A percentile compares a stretch with the other conserved stretches of the same genome.
Evolutionary conservation across 345 rosid species (phyloP).

Genomic region (Zanthoxylum bungeanum): DNA sequence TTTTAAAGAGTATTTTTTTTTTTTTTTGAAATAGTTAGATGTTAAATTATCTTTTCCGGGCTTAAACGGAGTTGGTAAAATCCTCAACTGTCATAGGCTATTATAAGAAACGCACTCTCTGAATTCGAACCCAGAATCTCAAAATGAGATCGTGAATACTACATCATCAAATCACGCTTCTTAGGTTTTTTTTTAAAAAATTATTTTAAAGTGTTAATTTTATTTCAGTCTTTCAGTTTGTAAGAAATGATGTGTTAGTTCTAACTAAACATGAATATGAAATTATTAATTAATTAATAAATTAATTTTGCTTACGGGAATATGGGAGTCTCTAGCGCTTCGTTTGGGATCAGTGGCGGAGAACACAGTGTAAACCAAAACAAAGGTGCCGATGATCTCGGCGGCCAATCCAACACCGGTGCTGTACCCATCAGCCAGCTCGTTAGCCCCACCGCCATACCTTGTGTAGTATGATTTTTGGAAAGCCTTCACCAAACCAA

Average conservation of each 20-base stretch:
- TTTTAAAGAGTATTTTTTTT: too few species aligned
- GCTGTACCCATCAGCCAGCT: conserved; percentile 49
- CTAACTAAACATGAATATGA: background rate
- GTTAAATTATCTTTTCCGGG: too few species aligned
- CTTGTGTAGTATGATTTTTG: conserved; percentile 45
- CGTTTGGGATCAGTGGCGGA: conserved; percentile 90
- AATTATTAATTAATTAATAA: too few species aligned
- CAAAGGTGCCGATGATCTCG: conserved; percentile 86
- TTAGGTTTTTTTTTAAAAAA: too few species aligned
- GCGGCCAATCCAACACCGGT: conserved; percentile 61
- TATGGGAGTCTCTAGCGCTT: conserved; percentile 83
- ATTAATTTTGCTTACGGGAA: conserved; percentile 84
- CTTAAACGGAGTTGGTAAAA: too few species aligned
- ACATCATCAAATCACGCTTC: too few species aligned
- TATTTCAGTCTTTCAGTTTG: background rate
- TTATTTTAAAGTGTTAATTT: too few species aligned
- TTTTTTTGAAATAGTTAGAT: too few species aligned
- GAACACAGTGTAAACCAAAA: conserved; percentile 84
- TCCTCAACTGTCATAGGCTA: too few species aligned
- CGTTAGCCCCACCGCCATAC: conserved; percentile 73
- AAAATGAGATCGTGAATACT: too few species aligned
- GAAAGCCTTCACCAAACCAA: conserved; percentile 70
- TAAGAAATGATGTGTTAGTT: background rate
- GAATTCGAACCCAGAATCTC: too few species aligned
- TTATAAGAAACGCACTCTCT: too few species aligned